Conservation (phyloP, 1,284 basidiomycete genomes). For the Schizophyllum amplum region DNA sequence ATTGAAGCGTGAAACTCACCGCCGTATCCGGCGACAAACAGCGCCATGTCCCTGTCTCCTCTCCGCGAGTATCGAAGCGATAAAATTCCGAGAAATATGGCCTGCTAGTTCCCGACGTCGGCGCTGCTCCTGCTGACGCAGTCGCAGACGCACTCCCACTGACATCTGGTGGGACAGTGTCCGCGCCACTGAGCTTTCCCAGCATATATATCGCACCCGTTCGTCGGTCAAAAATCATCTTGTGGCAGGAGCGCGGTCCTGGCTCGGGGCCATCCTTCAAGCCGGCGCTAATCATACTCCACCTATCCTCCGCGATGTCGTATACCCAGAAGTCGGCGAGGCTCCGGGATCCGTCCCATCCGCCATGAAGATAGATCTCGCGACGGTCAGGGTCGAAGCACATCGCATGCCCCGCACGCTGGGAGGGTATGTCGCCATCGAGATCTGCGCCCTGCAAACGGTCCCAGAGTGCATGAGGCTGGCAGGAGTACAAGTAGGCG, state of each 20-base stretch:
- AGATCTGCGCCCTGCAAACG: constrained; percentile 47
- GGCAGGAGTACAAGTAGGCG: constrained; percentile 45
- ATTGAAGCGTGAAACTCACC: constrained; percentile 29
- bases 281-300: constrained; percentile 55
- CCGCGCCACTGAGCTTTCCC: constrained; percentile 50
- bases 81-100: constrained; percentile 56
- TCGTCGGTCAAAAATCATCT: constrained; percentile 71
- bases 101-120: constrained; percentile 16
- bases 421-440: constrained; percentile 54
- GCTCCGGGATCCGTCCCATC: constrained; percentile 68
- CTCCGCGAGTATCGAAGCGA: constrained; percentile 56
- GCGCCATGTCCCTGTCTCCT: constrained; percentile 59
- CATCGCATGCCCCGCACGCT: constrained; percentile 77
- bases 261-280: constrained; percentile 43
- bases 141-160: constrained; percentile 23
- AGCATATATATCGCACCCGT: constrained; percentile 69
- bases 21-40: constrained; percentile 53
- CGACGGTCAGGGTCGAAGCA: constrained; percentile 63
- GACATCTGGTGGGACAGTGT: too few species aligned
- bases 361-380: constrained; percentile 71
- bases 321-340: constrained; percentile 81
- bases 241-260: constrained; percentile 69
- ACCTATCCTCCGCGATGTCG: constrained; percentile 50
- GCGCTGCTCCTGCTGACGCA: constrained; percentile 6
- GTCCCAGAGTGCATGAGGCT: constrained; percentile 51